These are phyloP conservation scores for Physcia stellaris DNA, from an alignment of 495 filamentous ascomycete genomes.

Conservation along the genomic window DNA sequence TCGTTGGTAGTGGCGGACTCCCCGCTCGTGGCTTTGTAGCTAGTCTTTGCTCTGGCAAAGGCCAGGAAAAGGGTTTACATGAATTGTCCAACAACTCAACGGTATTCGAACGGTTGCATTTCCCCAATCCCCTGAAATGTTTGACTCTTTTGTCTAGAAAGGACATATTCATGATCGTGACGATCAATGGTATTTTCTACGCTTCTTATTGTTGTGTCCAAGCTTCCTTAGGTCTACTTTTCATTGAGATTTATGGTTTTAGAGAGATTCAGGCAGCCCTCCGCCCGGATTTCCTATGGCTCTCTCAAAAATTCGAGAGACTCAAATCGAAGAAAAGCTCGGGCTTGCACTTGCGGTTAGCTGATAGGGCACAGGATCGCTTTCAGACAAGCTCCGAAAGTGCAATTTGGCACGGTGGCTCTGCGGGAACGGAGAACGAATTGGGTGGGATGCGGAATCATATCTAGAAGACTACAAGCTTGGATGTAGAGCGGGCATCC, in stretches of 20 bases:
- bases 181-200: slow-evolving; percentile 12
- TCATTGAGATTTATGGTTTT: slow-evolving; percentile 17
- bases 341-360: too few species aligned
- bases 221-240: slow-evolving; percentile 12
- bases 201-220: slow-evolving; percentile 13
- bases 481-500: too few species aligned
- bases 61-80: slow-evolving; percentile 9
- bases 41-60: slow-evolving; percentile 8
- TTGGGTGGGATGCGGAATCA: too few species aligned
- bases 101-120: slow-evolving; percentile 5
- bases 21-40: slow-evolving; percentile 7
- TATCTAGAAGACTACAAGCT: too few species aligned
- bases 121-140: slow-evolving; percentile 19
- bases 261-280: slow-evolving; percentile 16
- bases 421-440: too few species aligned
- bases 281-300: not conserved
- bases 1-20: slow-evolving; percentile 32
- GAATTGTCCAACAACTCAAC: slow-evolving; percentile 2
- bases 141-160: slow-evolving; percentile 10
- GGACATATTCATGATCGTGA: slow-evolving; percentile 12
- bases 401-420: too few species aligned
- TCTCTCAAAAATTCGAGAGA: slow-evolving; percentile 10
- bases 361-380: too few species aligned
- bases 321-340: slow-evolving; percentile 9
- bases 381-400: too few species aligned